phyloP scores from a whole-genome alignment of 1,284 basidiomycete genomes.

The Sporisorium scitamineum region DNA sequence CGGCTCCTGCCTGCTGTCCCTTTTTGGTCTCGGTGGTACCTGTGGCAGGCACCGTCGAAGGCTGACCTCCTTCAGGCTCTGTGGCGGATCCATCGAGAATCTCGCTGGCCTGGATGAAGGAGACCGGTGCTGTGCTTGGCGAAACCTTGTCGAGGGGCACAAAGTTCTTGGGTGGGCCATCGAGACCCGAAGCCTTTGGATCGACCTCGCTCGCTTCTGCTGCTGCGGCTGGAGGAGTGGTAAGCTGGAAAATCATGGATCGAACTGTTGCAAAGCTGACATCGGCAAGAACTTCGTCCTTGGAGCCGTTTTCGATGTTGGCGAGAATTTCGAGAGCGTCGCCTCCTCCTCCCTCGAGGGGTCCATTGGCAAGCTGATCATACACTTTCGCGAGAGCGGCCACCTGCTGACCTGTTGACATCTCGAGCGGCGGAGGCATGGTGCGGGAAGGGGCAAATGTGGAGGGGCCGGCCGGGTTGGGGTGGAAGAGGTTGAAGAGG shows the following conservation, averaged over 20 bases:
- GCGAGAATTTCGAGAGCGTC: constrained; percentile 42
- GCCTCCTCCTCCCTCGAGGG: constrained; percentile 41
- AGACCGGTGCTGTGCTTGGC: constrained; percentile 23
- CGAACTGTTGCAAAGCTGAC: constrained; percentile 39
- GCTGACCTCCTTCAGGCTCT: constrained; percentile 39
- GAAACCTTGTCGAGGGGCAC: constrained; percentile 14
- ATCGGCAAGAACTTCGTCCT: constrained; percentile 36
- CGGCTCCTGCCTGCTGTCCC: constrained; percentile 29
- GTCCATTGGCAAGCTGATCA: constrained; percentile 50
- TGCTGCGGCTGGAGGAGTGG: constrained; percentile 35
- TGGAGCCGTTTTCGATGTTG: constrained; percentile 34
- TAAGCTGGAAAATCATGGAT: constrained; percentile 46
- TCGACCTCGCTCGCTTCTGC: constrained; percentile 1
- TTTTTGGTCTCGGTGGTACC: constrained; percentile 12
- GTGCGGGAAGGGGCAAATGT: constrained; percentile 29
- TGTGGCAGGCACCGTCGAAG: constrained; percentile 18
- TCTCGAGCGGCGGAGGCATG: constrained; percentile 41
- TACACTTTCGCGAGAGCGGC: constrained; percentile 42
- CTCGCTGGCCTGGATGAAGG: constrained; percentile 50
- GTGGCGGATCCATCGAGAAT: constrained; percentile 20
- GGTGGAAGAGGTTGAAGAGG: constrained; percentile 50
- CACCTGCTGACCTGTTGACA: constrained; percentile 47
- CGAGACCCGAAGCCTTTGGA: constrained; percentile 15
- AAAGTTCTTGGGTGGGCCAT: constrained; percentile 26
- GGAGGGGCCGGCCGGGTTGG: constrained; percentile 26